Evolutionary conservation across 345 rosid genomes (phyloP).

Genomic region (Lagerstroemia speciosa): DNA sequence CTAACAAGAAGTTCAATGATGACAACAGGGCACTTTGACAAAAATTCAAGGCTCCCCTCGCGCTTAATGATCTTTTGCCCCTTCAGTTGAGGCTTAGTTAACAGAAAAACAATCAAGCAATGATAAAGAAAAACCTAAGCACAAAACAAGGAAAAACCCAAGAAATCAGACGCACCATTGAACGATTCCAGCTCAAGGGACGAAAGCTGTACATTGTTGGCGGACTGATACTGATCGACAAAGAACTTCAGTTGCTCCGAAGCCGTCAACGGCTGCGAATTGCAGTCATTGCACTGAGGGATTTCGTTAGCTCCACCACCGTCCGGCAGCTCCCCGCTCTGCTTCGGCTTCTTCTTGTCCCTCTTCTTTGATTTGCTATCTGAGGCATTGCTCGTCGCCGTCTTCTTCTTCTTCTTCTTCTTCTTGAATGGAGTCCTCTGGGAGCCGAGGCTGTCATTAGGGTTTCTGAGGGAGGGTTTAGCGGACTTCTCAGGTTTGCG

Average conservation of each 20-base stretch:
- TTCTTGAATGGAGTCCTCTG: slow-evolving; percentile 1
- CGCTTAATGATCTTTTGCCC: too few species aligned
- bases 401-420: background rate
- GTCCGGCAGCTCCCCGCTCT: background rate
- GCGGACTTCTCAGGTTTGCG: slow-evolving; percentile 1
- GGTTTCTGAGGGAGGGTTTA: slow-evolving; percentile 5
- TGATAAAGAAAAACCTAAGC: background rate
- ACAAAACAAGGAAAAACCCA: background rate
- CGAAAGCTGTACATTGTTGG: slow-evolving; percentile 47
- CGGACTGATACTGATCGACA: slow-evolving; percentile 42
- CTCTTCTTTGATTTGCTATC: background rate
- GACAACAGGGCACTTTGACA: background rate
- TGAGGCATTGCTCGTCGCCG: background rate
- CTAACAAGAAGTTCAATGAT: background rate
- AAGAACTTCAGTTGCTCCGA: slow-evolving; percentile 49
- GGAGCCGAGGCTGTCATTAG: background rate
- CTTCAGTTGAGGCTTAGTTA: background rate
- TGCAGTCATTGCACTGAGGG: background rate
- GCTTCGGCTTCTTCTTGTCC: background rate
- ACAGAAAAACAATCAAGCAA: background rate
- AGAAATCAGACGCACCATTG: slow-evolving; percentile 24
- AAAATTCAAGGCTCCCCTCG: background rate
- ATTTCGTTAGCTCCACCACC: slow-evolving; percentile 4
- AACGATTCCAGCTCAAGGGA: slow-evolving; percentile 64
- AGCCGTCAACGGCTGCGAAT: slow-evolving; percentile 17